phyloP scores from a whole-genome alignment of 352 stramenopile genomes.

The Phytophthora pini region DNA sequence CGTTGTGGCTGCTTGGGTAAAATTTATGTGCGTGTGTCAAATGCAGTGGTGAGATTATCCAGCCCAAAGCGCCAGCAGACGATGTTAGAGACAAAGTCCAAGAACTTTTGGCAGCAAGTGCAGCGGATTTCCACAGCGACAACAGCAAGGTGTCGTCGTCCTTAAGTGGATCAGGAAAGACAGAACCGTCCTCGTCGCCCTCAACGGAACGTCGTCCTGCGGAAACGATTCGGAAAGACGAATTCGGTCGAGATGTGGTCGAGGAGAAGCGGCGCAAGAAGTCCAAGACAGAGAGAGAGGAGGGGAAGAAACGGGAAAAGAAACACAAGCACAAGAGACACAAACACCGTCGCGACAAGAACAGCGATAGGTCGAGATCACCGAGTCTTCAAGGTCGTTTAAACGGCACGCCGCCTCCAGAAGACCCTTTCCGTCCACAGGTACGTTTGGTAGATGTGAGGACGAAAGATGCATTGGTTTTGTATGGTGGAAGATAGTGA shows the following conservation, averaged over 20 bases:
- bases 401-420: constrained; percentile 54
- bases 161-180: background rate
- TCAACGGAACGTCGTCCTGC: background rate
- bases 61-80: constrained; percentile 6
- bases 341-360: constrained; percentile 31
- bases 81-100: constrained; percentile 3
- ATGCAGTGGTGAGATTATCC: constrained; percentile 45
- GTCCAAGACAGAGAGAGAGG: constrained; percentile 12
- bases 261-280: constrained; percentile 28
- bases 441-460: constrained; percentile 26
- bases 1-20: background rate
- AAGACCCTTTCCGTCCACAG: constrained; percentile 70
- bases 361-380: constrained; percentile 22
- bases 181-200: background rate
- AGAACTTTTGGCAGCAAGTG: background rate
- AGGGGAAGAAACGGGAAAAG: constrained; percentile 28
- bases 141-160: background rate
- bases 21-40: constrained; percentile 4
- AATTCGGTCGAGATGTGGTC: constrained; percentile 79
- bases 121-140: background rate
- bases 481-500: constrained; percentile 2
- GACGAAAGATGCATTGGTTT: background rate
- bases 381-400: constrained; percentile 32
- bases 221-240: constrained; percentile 64
- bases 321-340: constrained; percentile 37